Evolutionary conservation across 805 yeast species (phyloP).

Genomic region (Wickerhamomyces strasburgensis): DNA sequence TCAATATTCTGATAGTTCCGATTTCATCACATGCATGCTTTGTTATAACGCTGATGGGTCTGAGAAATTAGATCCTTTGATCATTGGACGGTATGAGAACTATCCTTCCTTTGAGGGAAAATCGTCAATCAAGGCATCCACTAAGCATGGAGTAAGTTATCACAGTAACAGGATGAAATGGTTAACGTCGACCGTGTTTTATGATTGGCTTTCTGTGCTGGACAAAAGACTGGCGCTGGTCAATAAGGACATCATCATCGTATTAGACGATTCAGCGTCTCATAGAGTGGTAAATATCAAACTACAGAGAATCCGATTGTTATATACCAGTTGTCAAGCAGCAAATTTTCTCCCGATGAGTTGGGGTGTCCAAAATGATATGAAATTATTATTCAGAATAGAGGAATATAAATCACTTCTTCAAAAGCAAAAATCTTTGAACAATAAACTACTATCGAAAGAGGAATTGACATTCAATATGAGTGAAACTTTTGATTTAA

Average conservation of each 20-base stretch:
- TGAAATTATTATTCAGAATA: slow-evolving; percentile 51
- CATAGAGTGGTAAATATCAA: slow-evolving; percentile 54
- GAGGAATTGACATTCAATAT: slow-evolving; percentile 45
- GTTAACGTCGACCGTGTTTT: slow-evolving; percentile 58
- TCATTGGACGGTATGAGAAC: slow-evolving; percentile 54
- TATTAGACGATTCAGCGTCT: slow-evolving; percentile 58
- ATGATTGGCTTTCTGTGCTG: slow-evolving; percentile 54
- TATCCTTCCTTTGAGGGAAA: slow-evolving; percentile 36
- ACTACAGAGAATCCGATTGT: slow-evolving; percentile 36
- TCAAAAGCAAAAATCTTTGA: slow-evolving; percentile 19
- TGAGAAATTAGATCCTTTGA: slow-evolving; percentile 55
- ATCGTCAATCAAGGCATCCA: slow-evolving; percentile 41
- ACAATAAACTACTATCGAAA: slow-evolving; percentile 21
- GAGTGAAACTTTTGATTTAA: slow-evolving; percentile 53
- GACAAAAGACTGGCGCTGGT: slow-evolving; percentile 50
- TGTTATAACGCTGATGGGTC: slow-evolving; percentile 61
- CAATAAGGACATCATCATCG: slow-evolving; percentile 47
- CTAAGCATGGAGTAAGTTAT: slow-evolving; percentile 47
- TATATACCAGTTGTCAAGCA: slow-evolving; percentile 34
- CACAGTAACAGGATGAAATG: slow-evolving; percentile 58
- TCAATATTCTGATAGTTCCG: slow-evolving; percentile 37
- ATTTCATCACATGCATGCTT: slow-evolving; percentile 50
- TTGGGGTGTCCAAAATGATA: slow-evolving; percentile 61
- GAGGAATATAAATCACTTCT: slow-evolving; percentile 46
- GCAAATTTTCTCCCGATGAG: slow-evolving; percentile 50